These are phyloP conservation scores for Candida tropicalis DNA, from an alignment of 1,139 yeast genomes.

Conservation along the genomic window DNA sequence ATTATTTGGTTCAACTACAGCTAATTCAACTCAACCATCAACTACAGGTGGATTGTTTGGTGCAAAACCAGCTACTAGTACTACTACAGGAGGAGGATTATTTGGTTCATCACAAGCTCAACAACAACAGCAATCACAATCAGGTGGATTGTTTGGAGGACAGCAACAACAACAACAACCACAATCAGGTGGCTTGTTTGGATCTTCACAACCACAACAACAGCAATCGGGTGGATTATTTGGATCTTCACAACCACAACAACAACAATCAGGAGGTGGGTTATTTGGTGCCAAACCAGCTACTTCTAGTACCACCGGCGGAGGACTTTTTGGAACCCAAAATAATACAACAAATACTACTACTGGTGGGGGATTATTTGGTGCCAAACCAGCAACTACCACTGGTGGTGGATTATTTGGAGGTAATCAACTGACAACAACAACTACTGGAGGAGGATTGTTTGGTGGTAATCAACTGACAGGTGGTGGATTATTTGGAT, in stretches of 20 bases:
- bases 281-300: constrained; percentile 22
- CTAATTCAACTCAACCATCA: constrained; percentile 8
- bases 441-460: constrained; percentile 20
- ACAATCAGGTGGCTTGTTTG: constrained; percentile 15
- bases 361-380: constrained; percentile 7
- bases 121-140: background rate
- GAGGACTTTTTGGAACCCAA: constrained; percentile 25
- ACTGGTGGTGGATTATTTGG: constrained; percentile 29
- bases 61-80: background rate
- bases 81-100: constrained; percentile 18
- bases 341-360: constrained; percentile 8
- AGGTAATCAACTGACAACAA: constrained; percentile 11
- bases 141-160: constrained; percentile 22
- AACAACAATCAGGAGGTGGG: constrained; percentile 8
- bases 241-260: constrained; percentile 18
- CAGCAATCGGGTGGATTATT: constrained; percentile 26
- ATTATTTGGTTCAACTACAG: constrained; percentile 18
- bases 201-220: constrained; percentile 16
- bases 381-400: constrained; percentile 11
- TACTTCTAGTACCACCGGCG: constrained; percentile 15
- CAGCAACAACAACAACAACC: constrained; percentile 1
- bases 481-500: constrained; percentile 24
- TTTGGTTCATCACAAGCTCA: constrained; percentile 15
- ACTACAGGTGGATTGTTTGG: constrained; percentile 29
- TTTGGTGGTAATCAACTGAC: constrained; percentile 19